Evolutionary conservation across 805 yeast genomes (phyloP), one percentile per base, ranked within the genome.

Genomic region (Metschnikowia borealis): DNA sequence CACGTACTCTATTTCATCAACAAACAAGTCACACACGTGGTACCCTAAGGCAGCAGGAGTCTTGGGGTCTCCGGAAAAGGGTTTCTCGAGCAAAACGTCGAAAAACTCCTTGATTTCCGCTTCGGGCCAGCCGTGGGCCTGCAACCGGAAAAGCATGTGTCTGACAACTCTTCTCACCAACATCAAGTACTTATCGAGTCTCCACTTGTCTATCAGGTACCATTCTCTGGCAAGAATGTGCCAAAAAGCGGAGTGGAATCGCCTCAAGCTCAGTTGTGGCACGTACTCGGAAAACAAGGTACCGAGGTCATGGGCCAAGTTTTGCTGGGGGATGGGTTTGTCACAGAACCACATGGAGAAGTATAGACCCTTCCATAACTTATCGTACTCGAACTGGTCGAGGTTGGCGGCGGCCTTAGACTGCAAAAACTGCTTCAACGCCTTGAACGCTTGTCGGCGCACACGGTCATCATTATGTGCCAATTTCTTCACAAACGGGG

Each of bases 331-430:
- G 60, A 86, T 77, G 26, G 97, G 96, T 63, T 91, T 81, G 67
- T 94, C 99, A 64, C 95, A 81, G 71, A 86, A 89, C 98, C 99
- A 94, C 96, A 94, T 89, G 10, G 96, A 81, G 64, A 77, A 94
- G 68, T 85, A 94, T 38, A 94, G 75, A n/a, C 98, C 99, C 69
- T 88, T 90, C 97, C 99, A 94, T 52, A 94, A 72, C 65, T 92
- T 91, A 57, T 87, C 87, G 55, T 82, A 74, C 47, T 89, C 94
- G 37, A 79, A 62, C 43, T 64, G 69, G 5, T 74, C 61, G 37
- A 83, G 66, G 36, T 78, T 71, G 58, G 52, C 68, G 31, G 74
- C 64, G 26, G 65, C 46, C 42, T 66, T 67, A 18, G 72, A 63
- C 20, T 77, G 64, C 43, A 89, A 68, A 62, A 79, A 86, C 55